Evolutionary conservation across 495 filamentous ascomycete species (phyloP), one percentile per base, ranked within the genome.

Genomic region (Pseudoneurospora amorphoporcata): DNA sequence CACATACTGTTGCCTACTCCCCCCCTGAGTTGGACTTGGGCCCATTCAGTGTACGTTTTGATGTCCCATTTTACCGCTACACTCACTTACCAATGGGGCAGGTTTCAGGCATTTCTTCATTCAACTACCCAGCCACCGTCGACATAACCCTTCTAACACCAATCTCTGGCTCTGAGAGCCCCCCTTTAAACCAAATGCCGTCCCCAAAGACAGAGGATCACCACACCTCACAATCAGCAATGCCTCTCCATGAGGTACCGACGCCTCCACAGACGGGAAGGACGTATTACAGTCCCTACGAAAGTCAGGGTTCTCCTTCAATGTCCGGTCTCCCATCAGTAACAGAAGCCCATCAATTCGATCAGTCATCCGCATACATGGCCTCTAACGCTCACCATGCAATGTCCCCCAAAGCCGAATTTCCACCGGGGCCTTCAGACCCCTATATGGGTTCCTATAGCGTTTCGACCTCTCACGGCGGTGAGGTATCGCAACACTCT

Each of bases 71-170:
- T 40, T 2, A 14, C 19, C 41, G 45, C 70, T 39, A 10, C 37
- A 58, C 41, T 47, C 23, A 71, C 71, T 74, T 39, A 74, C 74
- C 29, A 19, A 14, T 19, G 32, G 35, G 45, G 61, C 74, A 82
- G 78, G 72, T 72, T 4, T 80, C 78, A 16, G 74, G 82, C 73
- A 80, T 85, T 14, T 79, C 84, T 42, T 81, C 82, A 8, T 86
- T 84, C 72, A 84, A 78, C 75, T 82, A 84, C 42, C 79, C 84
- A 23, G 81, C 79, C 3, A 72, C 79, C 41, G 79, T 81, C 73
- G 84, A 86, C 71, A 74, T 81, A 42, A 79, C 80, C n/a, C 80
- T 86, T 61, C 77, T 84, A 23, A 86, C 84, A 7, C 84, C 84
- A 5, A 81, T 83, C 1, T 86, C 84, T 68, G 77, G 79, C 70